Conservation (phyloP, 2,329 filamentous ascomycete species). For the Penicillium sp. region DNA sequence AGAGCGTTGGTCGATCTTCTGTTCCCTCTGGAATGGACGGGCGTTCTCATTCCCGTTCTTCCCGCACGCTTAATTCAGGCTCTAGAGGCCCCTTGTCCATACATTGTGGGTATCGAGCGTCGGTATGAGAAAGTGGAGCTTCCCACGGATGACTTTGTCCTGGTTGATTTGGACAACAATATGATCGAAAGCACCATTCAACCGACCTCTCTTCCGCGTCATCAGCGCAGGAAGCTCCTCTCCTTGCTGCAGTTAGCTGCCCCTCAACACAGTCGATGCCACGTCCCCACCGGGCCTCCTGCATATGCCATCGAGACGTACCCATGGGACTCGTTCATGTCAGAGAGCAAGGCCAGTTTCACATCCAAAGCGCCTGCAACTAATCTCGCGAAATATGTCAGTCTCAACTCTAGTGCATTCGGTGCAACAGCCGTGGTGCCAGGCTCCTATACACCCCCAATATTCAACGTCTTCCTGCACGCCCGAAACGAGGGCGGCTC, state of each 20-base stretch:
- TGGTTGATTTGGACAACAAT: constrained; percentile 90
- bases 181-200: constrained; percentile 79
- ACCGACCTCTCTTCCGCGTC: constrained; percentile 76
- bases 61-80: constrained; percentile 85
- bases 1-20: constrained; percentile 81
- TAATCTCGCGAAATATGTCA: constrained; percentile 79
- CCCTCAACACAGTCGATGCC: constrained; percentile 81
- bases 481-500: constrained; percentile 63
- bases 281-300: constrained; percentile 82
- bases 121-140: constrained; percentile 66
- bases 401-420: constrained; percentile 85
- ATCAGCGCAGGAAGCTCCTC: constrained; percentile 84
- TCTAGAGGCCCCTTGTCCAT: constrained; percentile 91
- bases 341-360: constrained; percentile 79
- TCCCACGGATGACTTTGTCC: constrained; percentile 90
- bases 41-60: constrained; percentile 88
- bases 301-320: constrained; percentile 91
- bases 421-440: constrained; percentile 60
- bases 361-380: constrained; percentile 66
- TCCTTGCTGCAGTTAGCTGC: constrained; percentile 86
- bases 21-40: constrained; percentile 89
- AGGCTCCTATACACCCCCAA: constrained; percentile 55
- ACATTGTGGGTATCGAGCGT: constrained; percentile 93
- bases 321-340: constrained; percentile 84
- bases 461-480: constrained; percentile 90